Evolutionary conservation across 345 rosid genomes (phyloP).

Genomic region (Hevea brasiliensis): DNA sequence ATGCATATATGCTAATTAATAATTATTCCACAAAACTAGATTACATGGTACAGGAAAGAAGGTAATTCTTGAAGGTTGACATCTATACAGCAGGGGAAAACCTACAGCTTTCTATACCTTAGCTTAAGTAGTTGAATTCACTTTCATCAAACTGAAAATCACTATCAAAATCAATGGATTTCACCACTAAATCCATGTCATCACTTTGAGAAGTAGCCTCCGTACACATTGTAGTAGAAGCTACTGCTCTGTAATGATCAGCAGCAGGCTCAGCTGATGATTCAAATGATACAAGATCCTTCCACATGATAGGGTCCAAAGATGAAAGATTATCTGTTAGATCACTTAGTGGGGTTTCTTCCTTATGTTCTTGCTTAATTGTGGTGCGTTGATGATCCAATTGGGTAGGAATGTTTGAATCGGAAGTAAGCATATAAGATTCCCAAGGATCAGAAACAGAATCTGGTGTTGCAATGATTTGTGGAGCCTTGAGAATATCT

Average conservation of each 20-base stretch:
- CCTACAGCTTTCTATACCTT: background rate
- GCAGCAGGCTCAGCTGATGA: conserved; percentile 7
- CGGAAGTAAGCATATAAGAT: background rate
- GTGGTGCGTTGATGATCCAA: too few relatives aligned
- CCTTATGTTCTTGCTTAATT: conserved; percentile 26
- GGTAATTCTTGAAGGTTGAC: too few relatives aligned
- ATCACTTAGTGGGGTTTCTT: conserved; percentile 17
- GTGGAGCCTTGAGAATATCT: conserved; percentile 16
- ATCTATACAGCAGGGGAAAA: background rate
- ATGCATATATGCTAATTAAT: too few relatives aligned
- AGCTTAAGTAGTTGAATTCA: background rate
- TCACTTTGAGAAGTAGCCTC: background rate
- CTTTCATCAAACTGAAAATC: conserved; percentile 20
- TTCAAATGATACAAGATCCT: conserved; percentile 25
- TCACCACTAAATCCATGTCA: conserved; percentile 2
- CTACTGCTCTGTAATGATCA: too few relatives aligned
- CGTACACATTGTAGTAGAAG: background rate
- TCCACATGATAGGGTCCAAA: conserved; percentile 26
- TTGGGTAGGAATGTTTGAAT: conserved; percentile 3
- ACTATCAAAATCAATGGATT: conserved; percentile 12
- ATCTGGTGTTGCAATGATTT: conserved; percentile 12
- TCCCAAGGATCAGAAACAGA: conserved; percentile 12
- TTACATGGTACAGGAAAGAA: background rate
- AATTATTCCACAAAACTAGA: too few relatives aligned
- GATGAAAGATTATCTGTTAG: conserved; percentile 12